These are phyloP conservation scores for Sporothrix luriei DNA, from an alignment of 2,329 filamentous ascomycete genomes.

Conservation along the genomic window DNA sequence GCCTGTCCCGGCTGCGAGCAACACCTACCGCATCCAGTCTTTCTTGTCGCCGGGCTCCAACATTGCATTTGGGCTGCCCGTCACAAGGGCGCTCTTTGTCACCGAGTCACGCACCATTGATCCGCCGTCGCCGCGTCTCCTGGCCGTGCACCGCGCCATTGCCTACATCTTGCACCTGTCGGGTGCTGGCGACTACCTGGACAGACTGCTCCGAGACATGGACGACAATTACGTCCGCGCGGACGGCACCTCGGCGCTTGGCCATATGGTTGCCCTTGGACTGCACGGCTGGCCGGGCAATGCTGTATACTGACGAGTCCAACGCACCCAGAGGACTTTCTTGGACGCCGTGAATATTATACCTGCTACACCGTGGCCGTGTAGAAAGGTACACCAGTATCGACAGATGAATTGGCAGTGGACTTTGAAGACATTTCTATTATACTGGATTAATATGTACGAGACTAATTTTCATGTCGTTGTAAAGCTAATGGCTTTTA, in stretches of 20 bases:
- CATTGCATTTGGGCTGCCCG: neutral
- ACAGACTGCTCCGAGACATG: constrained; percentile 12
- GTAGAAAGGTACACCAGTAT: no score
- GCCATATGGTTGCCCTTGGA: constrained; percentile 10
- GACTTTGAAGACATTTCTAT: no score
- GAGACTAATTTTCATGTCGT: no score
- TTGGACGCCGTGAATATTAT: no score
- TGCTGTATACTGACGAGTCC: neutral
- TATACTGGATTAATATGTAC: no score
- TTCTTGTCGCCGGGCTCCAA: constrained; percentile 34
- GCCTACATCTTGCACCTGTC: constrained; percentile 28
- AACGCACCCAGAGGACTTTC: no score
- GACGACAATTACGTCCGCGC: neutral
- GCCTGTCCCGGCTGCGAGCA: constrained; percentile 35
- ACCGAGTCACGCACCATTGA: constrained; percentile 21
- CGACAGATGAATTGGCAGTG: no score
- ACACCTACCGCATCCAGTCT: constrained; percentile 40
- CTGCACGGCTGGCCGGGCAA: constrained; percentile 1
- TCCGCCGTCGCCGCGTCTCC: constrained; percentile 27
- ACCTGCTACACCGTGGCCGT: no score
- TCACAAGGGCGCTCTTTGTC: constrained; percentile 15
- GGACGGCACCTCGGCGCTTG: constrained; percentile 22
- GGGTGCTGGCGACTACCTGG: constrained; percentile 27
- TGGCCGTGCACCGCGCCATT: constrained; percentile 28
- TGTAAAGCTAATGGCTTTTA: no score